Evolutionary conservation across 1,139 yeast species (phyloP).

Genomic region (Hyphopichia wangnamkhiaoensis): DNA sequence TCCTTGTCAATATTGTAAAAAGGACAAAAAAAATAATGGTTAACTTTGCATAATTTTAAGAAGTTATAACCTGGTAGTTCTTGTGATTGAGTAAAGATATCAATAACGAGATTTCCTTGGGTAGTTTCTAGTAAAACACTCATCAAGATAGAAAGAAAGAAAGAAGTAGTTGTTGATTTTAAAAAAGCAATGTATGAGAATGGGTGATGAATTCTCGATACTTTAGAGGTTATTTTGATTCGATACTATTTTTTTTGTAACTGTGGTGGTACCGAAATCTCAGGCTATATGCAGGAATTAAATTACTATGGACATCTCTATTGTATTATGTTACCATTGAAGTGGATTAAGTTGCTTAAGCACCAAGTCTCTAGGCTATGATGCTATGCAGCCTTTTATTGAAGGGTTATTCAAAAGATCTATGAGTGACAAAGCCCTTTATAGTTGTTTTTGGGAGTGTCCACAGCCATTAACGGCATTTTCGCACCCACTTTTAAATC

Average conservation of each 20-base stretch:
- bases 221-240: not conserved
- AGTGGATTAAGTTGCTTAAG: too few relatives aligned
- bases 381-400: too few relatives aligned
- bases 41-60: conserved; percentile 53
- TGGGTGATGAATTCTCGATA: too few relatives aligned
- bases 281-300: not conserved
- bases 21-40: conserved; percentile 55
- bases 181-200: too few relatives aligned
- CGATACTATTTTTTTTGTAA: not conserved
- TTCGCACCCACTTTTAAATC: too few relatives aligned
- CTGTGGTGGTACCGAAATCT: conserved; percentile 3
- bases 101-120: conserved; percentile 54
- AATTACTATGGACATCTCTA: not conserved
- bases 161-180: too few relatives aligned
- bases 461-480: too few relatives aligned
- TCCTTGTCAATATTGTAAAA: conserved; percentile 44
- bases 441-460: too few relatives aligned
- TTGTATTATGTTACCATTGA: too few relatives aligned
- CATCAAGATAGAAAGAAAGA: conserved; percentile 28
- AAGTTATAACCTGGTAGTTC: conserved; percentile 49
- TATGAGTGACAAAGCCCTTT: too few relatives aligned
- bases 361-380: too few relatives aligned
- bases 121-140: conserved; percentile 62
- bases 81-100: conserved; percentile 37
- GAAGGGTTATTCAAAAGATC: too few relatives aligned